Evolutionary conservation across 2,329 filamentous ascomycete species (phyloP), one percentile per base, ranked within the genome.

Genomic region (Penicillium sp.): DNA sequence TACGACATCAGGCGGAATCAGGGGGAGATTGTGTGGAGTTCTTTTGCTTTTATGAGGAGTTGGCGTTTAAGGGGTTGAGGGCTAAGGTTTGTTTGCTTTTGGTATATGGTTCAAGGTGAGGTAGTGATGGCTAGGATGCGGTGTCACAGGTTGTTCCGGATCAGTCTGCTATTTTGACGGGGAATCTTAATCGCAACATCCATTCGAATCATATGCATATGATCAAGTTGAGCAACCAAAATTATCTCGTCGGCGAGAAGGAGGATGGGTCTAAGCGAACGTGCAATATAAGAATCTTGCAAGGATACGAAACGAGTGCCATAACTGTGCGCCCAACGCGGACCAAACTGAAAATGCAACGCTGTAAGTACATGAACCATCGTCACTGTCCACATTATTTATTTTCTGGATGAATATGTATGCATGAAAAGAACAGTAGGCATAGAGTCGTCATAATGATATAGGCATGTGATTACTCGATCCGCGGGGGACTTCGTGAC

Each of bases 401-500:
- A 39, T 46, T 47, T 39, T 47, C n/a, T n/a, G 22, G 14, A 25
- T 25, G 39, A 50, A 44, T 40, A 51, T 54, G 31, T 51, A 50
- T 49, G 45, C 16, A 54, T 13, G 30, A 56, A 56, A 25, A 46
- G 31, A 42, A 44, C 1, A 25, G 25, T n/a, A 27, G 39, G 22
- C 22, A 27, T 41, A 41, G 13, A 41, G n/a, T 25, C 39, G 14
- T 41, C 13, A 27, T 16, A 54, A 33, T 41, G 46, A 44, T 50
- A 48, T 18, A 53, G 52, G 44, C 56, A 51, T 62, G 33, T 47
- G 16, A 49, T 60, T 47, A 63, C 50, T 63, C 60, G 31, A 63
- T 61, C 1, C 60, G 60, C 4, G 60, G 60, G 16, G 60, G 60
- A 47, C 60, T 63, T 30, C 58, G 42, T 4, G 60, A 63, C 43